Base-by-base conservation (phyloP, 495 filamentous ascomycete genomes). In the Aspergillus steynii region DNA sequence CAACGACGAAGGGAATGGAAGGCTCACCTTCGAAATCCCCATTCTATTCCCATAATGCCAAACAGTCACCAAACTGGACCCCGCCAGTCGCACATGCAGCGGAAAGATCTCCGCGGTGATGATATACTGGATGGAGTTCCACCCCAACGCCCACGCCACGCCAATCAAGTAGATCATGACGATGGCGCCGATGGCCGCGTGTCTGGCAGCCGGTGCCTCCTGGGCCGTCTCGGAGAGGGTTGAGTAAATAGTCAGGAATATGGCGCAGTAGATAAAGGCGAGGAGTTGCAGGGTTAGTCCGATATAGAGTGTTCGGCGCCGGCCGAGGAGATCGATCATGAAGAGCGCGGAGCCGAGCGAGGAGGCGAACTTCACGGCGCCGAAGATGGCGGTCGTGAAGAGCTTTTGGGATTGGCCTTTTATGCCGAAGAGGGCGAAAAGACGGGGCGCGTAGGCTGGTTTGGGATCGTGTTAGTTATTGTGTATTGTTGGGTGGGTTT, bases 31-130 rank as follows among this genome's bases (percentile, higher is more conserved):
- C 8, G 68, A 65, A 7, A 65, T 29, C 12, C 85, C 85, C 62
- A 86, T 87, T 61, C 86, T 85, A 60, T 87, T 86, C 26, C 74
- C 83, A 69, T 85, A 88, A 66, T 89, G 85, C 46, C 88, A 77
- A 45, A 62, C 66, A 63, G 70, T 72, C 20, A 67, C 28, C 14
- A 74, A 42, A 56, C 65, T 69, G 0, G 68, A 60, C 2, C 66
- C 68, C 3, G 60, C 50, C 0, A 66, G 58, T 2, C 72, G 66
- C 26, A 74, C 64, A 12, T 58, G 59, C 6, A 87, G 69, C 1
- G 87, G 87, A 65, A 86, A 88, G 10, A 89, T 80, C 71, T 91
- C 87, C 0, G 85, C 82, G 55, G 83, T 88, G 56, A 90, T 77
- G 1, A 90, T 76, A 65, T 88, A 91, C 62, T 87, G 87, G 64